Base-by-base conservation (phyloP, 805 yeast genomes). In the Metschnikowia koreensis region DNA sequence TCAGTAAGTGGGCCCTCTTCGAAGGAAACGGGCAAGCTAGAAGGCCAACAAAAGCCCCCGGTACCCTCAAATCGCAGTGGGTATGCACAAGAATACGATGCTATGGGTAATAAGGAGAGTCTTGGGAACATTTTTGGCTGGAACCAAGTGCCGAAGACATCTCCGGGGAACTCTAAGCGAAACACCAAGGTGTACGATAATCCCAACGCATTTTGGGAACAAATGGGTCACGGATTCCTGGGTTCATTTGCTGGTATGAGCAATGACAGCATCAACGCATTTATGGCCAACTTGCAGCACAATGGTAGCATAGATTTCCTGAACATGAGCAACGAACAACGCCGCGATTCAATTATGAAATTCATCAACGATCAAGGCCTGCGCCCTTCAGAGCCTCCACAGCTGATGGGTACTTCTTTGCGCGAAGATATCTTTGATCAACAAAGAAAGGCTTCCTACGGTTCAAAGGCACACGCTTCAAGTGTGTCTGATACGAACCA, bases 341-440 rank as follows among this genome's bases (percentile, higher is more conserved):
- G 77, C 41, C 58, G 77, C 50, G 73, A 71, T 49, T 70, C 76
- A 2, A 67, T 74, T 6, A 57, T 73, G 47, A 73, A 72, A 51
- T 58, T 67, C 12, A 61, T 74, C 33, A 71, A 58, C 54, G 76
- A 71, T 48, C 73, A 65, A 51, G 69, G 67, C 39, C 54, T 50
- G 50, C 31, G 50, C 44, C 22, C 22, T 22, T 38, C 50, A 9
- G 51, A 57, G 37, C 50, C 47, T 10, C 40, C 42, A 2, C 51
- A 54, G 15, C 55, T 16, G 31, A 41, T 48, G 39, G 47, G 47
- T 16, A 61, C 72, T 2, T 65, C 64, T 13, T 62, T 73, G 40
- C 56, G 73, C 41, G 76, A 73, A 52, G 77, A 73, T 50, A 73
- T 73, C 17, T 73, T 73, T 53, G 69, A 67, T 28, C 66, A 63